Base-by-base conservation (phyloP, 139 green algal genomes). In the Haematococcus sp. region DNA sequence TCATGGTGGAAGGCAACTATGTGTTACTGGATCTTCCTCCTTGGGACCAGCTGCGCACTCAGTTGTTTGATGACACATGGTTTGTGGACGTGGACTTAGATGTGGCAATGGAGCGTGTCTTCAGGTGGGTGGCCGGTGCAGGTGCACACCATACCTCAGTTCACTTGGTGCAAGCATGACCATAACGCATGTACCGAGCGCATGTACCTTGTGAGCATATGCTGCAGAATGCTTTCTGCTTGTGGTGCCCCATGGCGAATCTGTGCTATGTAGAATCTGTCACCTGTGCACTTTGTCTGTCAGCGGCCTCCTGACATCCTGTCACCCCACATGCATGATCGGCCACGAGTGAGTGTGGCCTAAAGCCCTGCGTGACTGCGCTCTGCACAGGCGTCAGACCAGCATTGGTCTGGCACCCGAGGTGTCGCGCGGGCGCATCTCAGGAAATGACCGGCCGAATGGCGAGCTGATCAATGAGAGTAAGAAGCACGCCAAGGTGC, bases 1-100 rank as follows among this genome's bases (percentile, higher is more conserved):
- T 96, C 3, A 16, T 96, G 13, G 68, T 91, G 3, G 93, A 97
- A 74, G 94, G 94, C 31, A 97, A 97, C 79, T 98, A 98, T 68
- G 34, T 98, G 49, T 82, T 97, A 43, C 82, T 98, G 28, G 78
- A 84, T 64, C 30, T 70, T 34, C 68, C 83, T 27, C 86, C 86
- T 0, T 92, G 88, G 86, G 19, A 66, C 31, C 43, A 81, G 70
- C 72, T 98, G 43, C 17, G 16, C 15, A 49, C 7, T 11, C 1
- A 34, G 4, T 60, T 90, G 59, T 75, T 84, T n/a, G 80, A 94
- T 55, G 91, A 94, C 70, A 75, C 46, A 19, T 95, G 88, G 91
- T 97, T 88, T 76, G 76, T 95, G 28, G 82, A 88, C 55, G 82
- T 76, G 30, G 16, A 73, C 4, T 1, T 95, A 22, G 92, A 96